Conservation (phyloP, 768 basidiomycete species). For the Termitomyces titanicus region DNA sequence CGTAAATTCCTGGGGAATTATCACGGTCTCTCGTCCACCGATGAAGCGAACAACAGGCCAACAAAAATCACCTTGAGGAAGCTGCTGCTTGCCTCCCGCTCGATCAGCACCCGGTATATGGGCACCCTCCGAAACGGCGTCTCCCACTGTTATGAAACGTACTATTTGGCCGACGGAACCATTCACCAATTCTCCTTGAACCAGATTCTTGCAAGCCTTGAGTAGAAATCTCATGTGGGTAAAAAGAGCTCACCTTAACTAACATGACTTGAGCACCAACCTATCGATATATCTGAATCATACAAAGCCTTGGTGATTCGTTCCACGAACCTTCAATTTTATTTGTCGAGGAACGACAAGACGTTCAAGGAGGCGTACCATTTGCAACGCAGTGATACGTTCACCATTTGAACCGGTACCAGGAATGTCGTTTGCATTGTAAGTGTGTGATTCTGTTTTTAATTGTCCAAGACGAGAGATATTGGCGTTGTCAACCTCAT, state of each 20-base stretch:
- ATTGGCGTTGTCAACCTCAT: conserved; percentile 75
- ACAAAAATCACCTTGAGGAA: conserved; percentile 10
- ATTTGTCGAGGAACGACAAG: conserved; percentile 53
- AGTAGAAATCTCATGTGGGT: not conserved
- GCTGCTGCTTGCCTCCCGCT: conserved; percentile 21
- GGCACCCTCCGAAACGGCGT: conserved; percentile 35
- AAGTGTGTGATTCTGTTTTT: conserved; percentile 32
- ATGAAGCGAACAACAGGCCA: conserved; percentile 67
- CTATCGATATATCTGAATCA: conserved; percentile 25
- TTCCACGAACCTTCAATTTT: conserved; percentile 42
- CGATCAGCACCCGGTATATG: conserved; percentile 35
- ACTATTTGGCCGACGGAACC: conserved; percentile 61
- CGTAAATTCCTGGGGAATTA: conserved; percentile 58
- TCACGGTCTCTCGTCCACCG: conserved; percentile 41
- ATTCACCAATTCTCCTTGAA: conserved; percentile 68
- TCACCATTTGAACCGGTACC: conserved; percentile 43
- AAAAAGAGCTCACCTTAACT: conserved; percentile 46
- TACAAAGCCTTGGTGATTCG: not conserved
- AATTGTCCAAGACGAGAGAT: conserved; percentile 43
- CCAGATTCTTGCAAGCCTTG: conserved; percentile 48
- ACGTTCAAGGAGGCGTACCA: conserved; percentile 47
- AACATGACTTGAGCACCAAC: conserved; percentile 87
- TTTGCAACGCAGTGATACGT: conserved; percentile 30
- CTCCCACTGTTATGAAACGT: conserved; percentile 39
- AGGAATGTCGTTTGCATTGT: conserved; percentile 40